These are phyloP conservation scores for Brassica cretica DNA, from an alignment of 345 rosid species.

Conservation along the genomic window DNA sequence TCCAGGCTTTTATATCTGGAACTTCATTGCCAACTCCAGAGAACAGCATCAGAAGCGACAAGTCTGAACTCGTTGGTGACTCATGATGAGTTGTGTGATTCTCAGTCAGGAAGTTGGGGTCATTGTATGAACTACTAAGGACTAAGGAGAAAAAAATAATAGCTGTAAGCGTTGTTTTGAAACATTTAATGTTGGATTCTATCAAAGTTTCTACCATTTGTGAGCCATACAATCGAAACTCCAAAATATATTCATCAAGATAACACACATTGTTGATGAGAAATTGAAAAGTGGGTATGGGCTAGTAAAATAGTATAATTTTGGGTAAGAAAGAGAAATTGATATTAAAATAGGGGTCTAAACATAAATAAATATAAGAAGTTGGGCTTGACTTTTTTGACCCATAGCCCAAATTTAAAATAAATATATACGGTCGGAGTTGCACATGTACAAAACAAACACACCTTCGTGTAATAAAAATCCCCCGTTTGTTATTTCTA, in stretches of 20 bases:
- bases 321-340: neutral
- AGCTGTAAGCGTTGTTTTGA: neutral
- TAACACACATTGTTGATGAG: neutral
- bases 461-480: neutral
- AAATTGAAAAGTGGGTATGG: neutral
- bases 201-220: slow-evolving; percentile 12
- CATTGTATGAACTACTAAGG: slow-evolving; percentile 4
- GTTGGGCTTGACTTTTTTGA: neutral
- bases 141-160: slow-evolving; percentile 18
- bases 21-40: slow-evolving; percentile 48
- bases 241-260: neutral
- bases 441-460: neutral
- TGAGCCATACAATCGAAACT: neutral
- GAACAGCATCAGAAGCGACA: slow-evolving; percentile 33
- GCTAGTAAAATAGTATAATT: neutral
- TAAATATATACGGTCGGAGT: neutral
- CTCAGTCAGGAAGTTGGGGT: neutral
- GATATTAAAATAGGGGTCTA: neutral
- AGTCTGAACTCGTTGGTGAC: slow-evolving; percentile 32
- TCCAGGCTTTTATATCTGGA: slow-evolving; percentile 76
- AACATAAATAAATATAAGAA: neutral
- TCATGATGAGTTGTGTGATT: slow-evolving; percentile 15
- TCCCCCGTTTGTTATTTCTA: neutral
- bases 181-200: slow-evolving; percentile 8
- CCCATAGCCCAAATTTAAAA: neutral